phyloP scores from a whole-genome alignment of 306 rosid species.

The Trichosanthes cucumerina region DNA sequence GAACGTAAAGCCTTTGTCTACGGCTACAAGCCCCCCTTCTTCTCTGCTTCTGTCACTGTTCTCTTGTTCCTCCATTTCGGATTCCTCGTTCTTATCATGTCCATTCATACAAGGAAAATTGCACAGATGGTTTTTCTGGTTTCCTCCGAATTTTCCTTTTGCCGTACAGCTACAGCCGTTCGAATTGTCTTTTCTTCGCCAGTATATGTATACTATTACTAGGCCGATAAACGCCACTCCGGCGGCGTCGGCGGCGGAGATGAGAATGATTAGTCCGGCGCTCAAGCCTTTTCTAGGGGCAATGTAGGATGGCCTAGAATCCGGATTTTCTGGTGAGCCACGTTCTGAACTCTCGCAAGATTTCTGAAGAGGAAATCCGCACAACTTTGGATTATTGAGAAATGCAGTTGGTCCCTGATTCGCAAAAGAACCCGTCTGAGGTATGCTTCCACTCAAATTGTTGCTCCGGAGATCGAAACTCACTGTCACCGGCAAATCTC shows the following conservation, averaged over 20 bases:
- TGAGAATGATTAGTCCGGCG: constrained; percentile 63
- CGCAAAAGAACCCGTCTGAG: constrained; percentile 83
- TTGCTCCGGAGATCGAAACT: constrained; percentile 78
- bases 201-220: constrained; percentile 57
- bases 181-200: constrained; percentile 61
- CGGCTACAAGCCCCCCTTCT: constrained; percentile 75
- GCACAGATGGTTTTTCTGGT: constrained; percentile 25
- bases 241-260: constrained; percentile 80
- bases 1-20: constrained; percentile 75
- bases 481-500: constrained; percentile 60
- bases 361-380: constrained; percentile 85
- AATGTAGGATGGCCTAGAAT: constrained; percentile 13
- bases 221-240: constrained; percentile 68
- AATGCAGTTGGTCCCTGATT: constrained; percentile 96
- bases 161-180: constrained; percentile 80
- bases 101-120: constrained; percentile 44
- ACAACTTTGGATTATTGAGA: constrained; percentile 56
- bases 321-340: constrained; percentile 30
- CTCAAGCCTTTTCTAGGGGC: constrained; percentile 37
- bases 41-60: constrained; percentile 31
- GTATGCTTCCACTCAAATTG: constrained; percentile 74
- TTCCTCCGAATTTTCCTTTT: constrained; percentile 46
- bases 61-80: constrained; percentile 58
- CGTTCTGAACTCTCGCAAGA: constrained; percentile 33
- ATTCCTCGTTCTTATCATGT: constrained; percentile 41